A percentile compares a stretch with the other conserved stretches of the same genome.
Evolutionary conservation across 2,329 filamentous ascomycete genomes (phyloP).

Genomic region (Cytospora paraplurivora): DNA sequence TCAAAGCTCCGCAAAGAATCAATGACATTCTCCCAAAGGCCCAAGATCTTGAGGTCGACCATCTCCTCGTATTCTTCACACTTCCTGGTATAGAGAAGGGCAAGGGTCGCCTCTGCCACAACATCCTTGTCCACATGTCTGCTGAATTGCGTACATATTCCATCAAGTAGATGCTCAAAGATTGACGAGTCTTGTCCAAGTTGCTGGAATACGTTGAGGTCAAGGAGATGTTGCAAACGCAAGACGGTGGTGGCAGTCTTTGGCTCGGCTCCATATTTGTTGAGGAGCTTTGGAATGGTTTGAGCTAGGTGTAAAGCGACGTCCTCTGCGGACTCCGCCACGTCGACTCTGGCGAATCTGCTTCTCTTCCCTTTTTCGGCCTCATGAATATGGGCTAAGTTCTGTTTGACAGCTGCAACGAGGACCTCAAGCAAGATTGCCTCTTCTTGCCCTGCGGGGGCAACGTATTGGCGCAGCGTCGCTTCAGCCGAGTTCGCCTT

Average conservation of each 20-base stretch:
- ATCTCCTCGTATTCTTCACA: constrained; percentile 89
- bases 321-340: constrained; percentile 73
- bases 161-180: constrained; percentile 80
- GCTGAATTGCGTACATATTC: constrained; percentile 91
- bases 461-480: constrained; percentile 70
- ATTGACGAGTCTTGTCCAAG: constrained; percentile 82
- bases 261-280: constrained; percentile 89
- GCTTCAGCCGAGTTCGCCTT: constrained; percentile 49
- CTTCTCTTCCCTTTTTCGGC: constrained; percentile 60
- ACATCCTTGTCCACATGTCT: constrained; percentile 88
- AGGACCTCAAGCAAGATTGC: constrained; percentile 84
- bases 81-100: constrained; percentile 80
- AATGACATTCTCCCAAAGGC: constrained; percentile 83
- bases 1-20: constrained; percentile 72
- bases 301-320: constrained; percentile 76
- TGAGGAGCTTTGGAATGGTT: constrained; percentile 81
- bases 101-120: constrained; percentile 78
- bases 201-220: constrained; percentile 85
- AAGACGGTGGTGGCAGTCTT: constrained; percentile 84
- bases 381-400: constrained; percentile 67
- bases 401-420: constrained; percentile 76
- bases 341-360: constrained; percentile 61
- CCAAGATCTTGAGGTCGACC: constrained; percentile 75
- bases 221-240: constrained; percentile 81
- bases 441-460: constrained; percentile 76